Conservation (phyloP, 169 alveolate genomes). For the Hepatocystis sp. region DNA sequence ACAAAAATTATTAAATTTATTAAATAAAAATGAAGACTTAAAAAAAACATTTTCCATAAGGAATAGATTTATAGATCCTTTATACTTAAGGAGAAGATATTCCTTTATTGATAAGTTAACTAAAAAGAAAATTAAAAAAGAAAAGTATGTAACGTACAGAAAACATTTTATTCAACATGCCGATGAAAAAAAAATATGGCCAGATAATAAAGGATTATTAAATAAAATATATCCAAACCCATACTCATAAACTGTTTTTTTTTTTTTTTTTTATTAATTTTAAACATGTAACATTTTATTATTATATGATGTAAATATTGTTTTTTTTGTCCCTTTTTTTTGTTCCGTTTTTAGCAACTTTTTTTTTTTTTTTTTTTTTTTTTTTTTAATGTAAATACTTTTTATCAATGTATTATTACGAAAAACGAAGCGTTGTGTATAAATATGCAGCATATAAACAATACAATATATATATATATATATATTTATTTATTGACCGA, state of each 20-base stretch:
- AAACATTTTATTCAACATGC: constrained; percentile 84
- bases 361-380: too few relatives aligned
- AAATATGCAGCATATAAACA: too few relatives aligned
- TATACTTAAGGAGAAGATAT: constrained; percentile 84
- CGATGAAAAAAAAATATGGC: constrained; percentile 86
- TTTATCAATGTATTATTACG: too few relatives aligned
- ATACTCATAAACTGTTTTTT: constrained; percentile 54
- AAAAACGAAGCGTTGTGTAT: too few relatives aligned
- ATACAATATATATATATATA: too few relatives aligned
- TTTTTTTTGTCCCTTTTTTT: too few relatives aligned
- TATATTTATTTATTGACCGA: too few relatives aligned
- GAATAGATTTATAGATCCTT: constrained; percentile 83
- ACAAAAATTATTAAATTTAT: constrained; percentile 20
- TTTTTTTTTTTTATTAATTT: too few relatives aligned
- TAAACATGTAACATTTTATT: too few relatives aligned
- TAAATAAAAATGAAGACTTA: constrained; percentile 61
- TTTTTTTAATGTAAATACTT: too few relatives aligned
- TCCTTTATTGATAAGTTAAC: constrained; percentile 82
- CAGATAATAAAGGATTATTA: constrained; percentile 85
- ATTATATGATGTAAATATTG: too few relatives aligned
- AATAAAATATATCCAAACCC: constrained; percentile 84
- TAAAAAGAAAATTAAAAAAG: constrained; percentile 82
- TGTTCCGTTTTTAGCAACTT: too few relatives aligned
- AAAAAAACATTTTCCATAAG: constrained; percentile 66
- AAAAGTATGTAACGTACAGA: constrained; percentile 81